Evolutionary conservation across 2,329 filamentous ascomycete genomes (phyloP), one percentile per base, ranked within the genome.

Genomic region (Fusarium napiforme): DNA sequence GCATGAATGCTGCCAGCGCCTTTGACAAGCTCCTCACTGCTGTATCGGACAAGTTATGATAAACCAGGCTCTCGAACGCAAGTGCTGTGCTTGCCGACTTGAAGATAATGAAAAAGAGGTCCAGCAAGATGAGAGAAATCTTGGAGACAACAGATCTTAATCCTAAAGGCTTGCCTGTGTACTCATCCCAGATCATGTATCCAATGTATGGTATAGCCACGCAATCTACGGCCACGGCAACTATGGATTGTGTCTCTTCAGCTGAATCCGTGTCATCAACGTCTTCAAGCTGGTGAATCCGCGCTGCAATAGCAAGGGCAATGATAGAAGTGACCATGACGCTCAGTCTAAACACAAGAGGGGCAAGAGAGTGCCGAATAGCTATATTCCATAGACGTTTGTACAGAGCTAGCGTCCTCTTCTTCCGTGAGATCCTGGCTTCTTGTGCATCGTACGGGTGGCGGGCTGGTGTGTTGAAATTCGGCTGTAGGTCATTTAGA

Each of bases 181-280:
- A 98, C 84, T 99, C 96, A 80, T 99, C 96, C 84, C 92, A 97
- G 30, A 95, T 97, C 84, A 98, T 96, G 83, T 97, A 98, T 55
- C 93, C 85, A 62, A 97, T 92, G 83, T 98, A 99, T 6, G 96
- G 90, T 66, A 98, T 88, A 7, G 96, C 96, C 19, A 98, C 88
- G 11, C 92, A 91, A 82, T 98, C 96, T 43, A 99, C 93, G 40
- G 94, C 90, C 60, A 98, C 92, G 36, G 96, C 96, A 84, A 98
- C 95, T 67, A 95, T 89, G 12, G 94, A 93, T 58, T 96, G 97
- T 43, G 92, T 90, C 36, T 89, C 90, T 80, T 94, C 91, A 5
- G 86, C 83, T 36, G 79, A 80, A 18, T 79, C 78, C 30, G 75
- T 84, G 81, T 79, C 81, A 65, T 78, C 83, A 76, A 75, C 82